A percentile compares a stretch with the other conserved stretches of the same genome.
Evolutionary conservation across 129 eudicot species (phyloP).

Genomic region (Solidago caesia): DNA sequence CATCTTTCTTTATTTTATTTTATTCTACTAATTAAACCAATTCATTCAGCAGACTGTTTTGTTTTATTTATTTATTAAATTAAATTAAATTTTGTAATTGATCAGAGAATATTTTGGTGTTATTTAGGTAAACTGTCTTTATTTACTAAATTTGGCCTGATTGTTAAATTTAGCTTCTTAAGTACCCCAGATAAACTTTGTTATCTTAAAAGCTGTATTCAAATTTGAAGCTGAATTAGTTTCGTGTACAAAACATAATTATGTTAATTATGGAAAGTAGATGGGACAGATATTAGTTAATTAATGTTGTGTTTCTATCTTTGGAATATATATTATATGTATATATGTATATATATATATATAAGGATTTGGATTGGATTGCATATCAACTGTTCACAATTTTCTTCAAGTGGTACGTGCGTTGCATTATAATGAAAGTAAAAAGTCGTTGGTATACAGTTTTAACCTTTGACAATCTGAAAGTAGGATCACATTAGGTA

Average conservation of each 20-base stretch:
- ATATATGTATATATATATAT: not conserved
- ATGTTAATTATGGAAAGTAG: not conserved
- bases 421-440: not conserved
- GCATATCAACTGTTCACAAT: not conserved
- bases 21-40: too few species aligned
- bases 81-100: constrained; percentile 1
- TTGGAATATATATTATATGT: not conserved
- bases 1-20: too few species aligned
- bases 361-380: not conserved
- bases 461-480: constrained; percentile 17
- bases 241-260: not conserved
- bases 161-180: not conserved
- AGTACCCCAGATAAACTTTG: not conserved
- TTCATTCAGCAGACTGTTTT: constrained; percentile 1
- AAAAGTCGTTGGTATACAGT: constrained; percentile 7
- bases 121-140: constrained; percentile 28
- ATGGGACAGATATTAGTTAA: not conserved
- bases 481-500: constrained; percentile 29
- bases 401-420: not conserved
- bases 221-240: not conserved
- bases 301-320: constrained; percentile 1
- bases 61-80: not conserved
- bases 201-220: not conserved
- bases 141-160: not conserved
- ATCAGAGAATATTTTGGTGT: constrained; percentile 20